Conservation (phyloP, 352 stramenopile genomes). For the Phytophthora macrochlamydospora region DNA sequence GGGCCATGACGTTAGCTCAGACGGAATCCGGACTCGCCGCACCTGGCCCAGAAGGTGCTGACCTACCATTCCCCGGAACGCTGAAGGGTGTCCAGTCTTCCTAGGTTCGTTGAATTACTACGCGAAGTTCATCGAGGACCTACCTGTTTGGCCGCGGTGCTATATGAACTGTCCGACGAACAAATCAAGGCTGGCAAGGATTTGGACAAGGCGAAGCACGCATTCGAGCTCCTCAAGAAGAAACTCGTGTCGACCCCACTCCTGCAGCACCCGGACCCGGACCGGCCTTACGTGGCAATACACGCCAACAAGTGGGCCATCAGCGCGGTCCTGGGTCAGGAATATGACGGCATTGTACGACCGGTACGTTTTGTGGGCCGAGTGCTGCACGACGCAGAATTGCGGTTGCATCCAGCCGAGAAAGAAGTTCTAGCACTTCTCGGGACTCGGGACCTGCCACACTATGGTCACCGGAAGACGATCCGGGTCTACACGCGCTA, state of each 20-base stretch:
- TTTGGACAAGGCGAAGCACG: slow-evolving; percentile 17
- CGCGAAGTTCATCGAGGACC: slow-evolving; percentile 31
- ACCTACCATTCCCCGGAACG: slow-evolving; percentile 2
- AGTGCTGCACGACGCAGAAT: slow-evolving; percentile 1
- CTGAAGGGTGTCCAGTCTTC: slow-evolving; percentile 26
- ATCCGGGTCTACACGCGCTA: slow-evolving; percentile 9
- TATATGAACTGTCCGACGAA: slow-evolving; percentile 11
- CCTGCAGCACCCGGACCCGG: slow-evolving; percentile 15
- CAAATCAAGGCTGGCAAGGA: slow-evolving; percentile 14
- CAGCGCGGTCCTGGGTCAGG: slow-evolving; percentile 31
- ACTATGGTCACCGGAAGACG: neutral
- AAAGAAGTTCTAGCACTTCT: slow-evolving; percentile 10
- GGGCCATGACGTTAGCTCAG: slow-evolving; percentile 10
- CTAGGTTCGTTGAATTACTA: slow-evolving; percentile 31
- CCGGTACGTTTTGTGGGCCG: slow-evolving; percentile 26
- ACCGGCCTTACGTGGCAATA: slow-evolving; percentile 21
- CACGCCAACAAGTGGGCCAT: slow-evolving; percentile 29
- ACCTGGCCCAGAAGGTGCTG: slow-evolving; percentile 7
- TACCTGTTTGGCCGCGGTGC: slow-evolving; percentile 11
- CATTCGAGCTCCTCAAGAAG: slow-evolving; percentile 36
- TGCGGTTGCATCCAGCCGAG: slow-evolving; percentile 1
- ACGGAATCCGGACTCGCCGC: slow-evolving; percentile 12
- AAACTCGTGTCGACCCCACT: slow-evolving; percentile 19
- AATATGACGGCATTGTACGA: slow-evolving; percentile 26
- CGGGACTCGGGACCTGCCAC: slow-evolving; percentile 4